Conservation (phyloP, 208 protist genomes). For the Angomonas ambiguus region DNA sequence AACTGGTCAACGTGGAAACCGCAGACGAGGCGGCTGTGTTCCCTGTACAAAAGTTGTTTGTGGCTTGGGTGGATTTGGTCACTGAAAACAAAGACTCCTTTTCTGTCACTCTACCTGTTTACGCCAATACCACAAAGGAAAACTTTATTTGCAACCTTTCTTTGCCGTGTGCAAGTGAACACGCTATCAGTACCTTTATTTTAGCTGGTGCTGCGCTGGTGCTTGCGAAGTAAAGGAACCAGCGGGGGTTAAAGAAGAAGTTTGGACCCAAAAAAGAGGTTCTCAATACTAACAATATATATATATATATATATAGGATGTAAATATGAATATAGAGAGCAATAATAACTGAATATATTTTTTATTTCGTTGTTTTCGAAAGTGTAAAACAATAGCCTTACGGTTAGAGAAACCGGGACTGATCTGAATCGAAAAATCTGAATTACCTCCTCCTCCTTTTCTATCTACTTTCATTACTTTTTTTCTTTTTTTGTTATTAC, state of each 20-base stretch:
- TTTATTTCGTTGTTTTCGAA: too few species aligned
- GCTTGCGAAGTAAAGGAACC: constrained; percentile 63
- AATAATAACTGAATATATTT: not conserved
- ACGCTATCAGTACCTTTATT: constrained; percentile 69
- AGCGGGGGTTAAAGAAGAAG: too few species aligned
- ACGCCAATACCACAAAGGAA: constrained; percentile 79
- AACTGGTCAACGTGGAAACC: constrained; percentile 66
- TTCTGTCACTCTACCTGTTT: constrained; percentile 76
- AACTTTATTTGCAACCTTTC: constrained; percentile 81
- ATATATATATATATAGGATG: not conserved
- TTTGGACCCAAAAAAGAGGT: too few species aligned
- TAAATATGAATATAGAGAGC: not conserved
- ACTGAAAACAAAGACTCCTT: not conserved
- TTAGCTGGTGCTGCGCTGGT: constrained; percentile 86
- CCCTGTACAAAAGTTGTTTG: constrained; percentile 63
- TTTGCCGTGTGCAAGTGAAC: constrained; percentile 65
- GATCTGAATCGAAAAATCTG: not conserved
- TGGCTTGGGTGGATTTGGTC: constrained; percentile 55
- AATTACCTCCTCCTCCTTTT: too few species aligned
- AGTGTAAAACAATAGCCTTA: too few species aligned
- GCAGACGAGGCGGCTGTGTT: constrained; percentile 81
- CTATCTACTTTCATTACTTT: not conserved
- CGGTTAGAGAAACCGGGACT: not conserved
- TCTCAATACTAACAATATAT: too few species aligned
- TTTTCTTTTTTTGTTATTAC: not conserved